phyloP scores from a whole-genome alignment of 345 rosid genomes.

The Syzygium jambos region DNA sequence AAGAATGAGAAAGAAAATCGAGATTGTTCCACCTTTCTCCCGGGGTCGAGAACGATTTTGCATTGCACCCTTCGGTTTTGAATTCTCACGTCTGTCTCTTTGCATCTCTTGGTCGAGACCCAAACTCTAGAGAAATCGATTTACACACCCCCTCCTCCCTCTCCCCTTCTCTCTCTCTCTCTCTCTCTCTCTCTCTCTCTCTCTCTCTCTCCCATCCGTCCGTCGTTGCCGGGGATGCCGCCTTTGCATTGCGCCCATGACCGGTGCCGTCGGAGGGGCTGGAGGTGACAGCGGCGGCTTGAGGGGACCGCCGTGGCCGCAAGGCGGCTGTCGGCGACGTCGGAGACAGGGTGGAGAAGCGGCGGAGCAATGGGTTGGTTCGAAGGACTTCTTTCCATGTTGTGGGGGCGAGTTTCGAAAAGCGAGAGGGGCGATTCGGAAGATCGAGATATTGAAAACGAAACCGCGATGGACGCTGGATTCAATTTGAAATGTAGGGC shows the following conservation, averaged over 20 bases:
- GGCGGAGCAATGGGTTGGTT: not conserved
- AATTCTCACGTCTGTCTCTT: not conserved
- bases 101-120: not conserved
- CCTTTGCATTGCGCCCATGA: not conserved
- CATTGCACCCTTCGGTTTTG: not conserved
- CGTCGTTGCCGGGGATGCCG: not conserved
- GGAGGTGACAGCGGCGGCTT: not conserved
- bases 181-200: not conserved
- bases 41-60: not conserved
- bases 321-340: not conserved
- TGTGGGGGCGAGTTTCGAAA: not conserved
- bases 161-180: not conserved
- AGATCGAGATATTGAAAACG: fast-evolving
- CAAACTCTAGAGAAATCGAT: not conserved
- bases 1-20: not conserved
- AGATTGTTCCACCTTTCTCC: not conserved
- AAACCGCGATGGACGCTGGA: not conserved
- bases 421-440: fast-evolving
- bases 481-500: not conserved
- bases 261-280: not conserved
- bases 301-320: not conserved
- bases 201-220: not conserved
- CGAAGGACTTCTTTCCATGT: not conserved
- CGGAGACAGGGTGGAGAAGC: not conserved
- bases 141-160: not conserved